Evolutionary conservation across 257 asterid genomes (phyloP).

Genomic region (Perilla frutescens): DNA sequence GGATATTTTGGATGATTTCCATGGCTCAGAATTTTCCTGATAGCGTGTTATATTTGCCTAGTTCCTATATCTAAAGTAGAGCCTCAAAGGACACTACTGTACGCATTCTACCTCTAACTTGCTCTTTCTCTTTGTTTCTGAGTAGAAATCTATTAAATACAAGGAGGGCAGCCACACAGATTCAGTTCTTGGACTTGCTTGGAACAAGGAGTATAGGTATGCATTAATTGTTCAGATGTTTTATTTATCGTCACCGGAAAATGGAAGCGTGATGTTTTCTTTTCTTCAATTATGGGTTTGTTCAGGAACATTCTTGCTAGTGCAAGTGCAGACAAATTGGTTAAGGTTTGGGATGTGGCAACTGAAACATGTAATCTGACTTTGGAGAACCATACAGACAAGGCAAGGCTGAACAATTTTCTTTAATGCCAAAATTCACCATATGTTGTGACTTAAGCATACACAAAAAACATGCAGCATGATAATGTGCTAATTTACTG

Average conservation of each 20-base stretch:
- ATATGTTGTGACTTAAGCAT: not conserved
- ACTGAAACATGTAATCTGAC: conserved; percentile 74
- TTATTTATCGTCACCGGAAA: conserved; percentile 6
- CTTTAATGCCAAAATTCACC: conserved; percentile 20
- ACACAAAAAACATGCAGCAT: not conserved
- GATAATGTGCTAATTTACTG: not conserved
- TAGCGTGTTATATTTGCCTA: not conserved
- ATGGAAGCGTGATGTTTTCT: conserved; percentile 10
- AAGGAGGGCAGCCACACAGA: conserved; percentile 87
- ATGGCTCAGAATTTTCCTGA: too few species aligned
- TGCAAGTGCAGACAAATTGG: conserved; percentile 91
- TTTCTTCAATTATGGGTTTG: conserved; percentile 6
- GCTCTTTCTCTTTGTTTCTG: conserved; percentile 20
- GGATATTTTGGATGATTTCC: too few species aligned
- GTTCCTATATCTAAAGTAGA: not conserved
- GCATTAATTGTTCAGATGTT: conserved; percentile 3
- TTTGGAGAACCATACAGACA: conserved; percentile 85
- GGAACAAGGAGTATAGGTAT: conserved; percentile 92
- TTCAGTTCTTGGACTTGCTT: conserved; percentile 92
- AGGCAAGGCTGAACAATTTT: conserved; percentile 48
- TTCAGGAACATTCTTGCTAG: conserved; percentile 89
- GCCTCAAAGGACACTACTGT: not conserved
- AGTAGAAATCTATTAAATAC: conserved; percentile 71
- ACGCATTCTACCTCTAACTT: conserved; percentile 15
- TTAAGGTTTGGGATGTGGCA: conserved; percentile 88